Evolutionary conservation across 2,329 filamentous ascomycete species (phyloP), one percentile per base, ranked within the genome.

Genomic region (Xylogone sp.): DNA sequence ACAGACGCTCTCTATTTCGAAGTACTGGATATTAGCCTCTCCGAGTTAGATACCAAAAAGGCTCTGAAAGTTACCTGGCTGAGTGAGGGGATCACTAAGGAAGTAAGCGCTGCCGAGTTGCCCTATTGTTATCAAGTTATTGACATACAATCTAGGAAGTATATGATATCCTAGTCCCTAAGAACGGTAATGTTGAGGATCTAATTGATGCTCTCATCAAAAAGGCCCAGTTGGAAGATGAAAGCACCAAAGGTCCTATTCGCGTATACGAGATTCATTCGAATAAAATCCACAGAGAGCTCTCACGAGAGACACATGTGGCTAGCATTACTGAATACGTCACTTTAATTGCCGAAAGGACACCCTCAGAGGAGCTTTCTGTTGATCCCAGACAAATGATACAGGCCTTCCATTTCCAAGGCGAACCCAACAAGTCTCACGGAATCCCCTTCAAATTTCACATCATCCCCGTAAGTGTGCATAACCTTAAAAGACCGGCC

Each of bases 21-120:
- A 68, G 83, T 97, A 22, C 74, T 99, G 42, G 94, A 99, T 56
- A 96, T 97, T 76, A 96, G 90, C 62, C 73, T 99, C 45, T 88
- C 89, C 21, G 95, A 99, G 69, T 78, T 96, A 43, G 94, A 99
- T 65, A 94, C 89, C 51, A 94, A 96, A 75, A 97, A 95, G 75
- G 83, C 76, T 52, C 74, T 97, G 56, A 93, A 89, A 68, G 73
- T 99, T 45, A 88, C 78, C 1, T 93, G 88, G 83, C 75, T 99
- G 44, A 88, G 86, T 42, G 94, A 99, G 56, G 94, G 94, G 43
- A 87, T 97, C 56, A 84, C 84, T 10, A 97, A 97, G 74, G 92
- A 96, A 73, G 88, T 90, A 70, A 69, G 78, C 66, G 16, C 48
- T n/a, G 21, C 31, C 20, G 19, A 7, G 19, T 27, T 3, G 44